Percentiles rank a stretch among this genome's conserved stretches.
phyloP scores from a whole-genome alignment of 1,284 basidiomycete genomes.

The Ceratobasidium sp. region DNA sequence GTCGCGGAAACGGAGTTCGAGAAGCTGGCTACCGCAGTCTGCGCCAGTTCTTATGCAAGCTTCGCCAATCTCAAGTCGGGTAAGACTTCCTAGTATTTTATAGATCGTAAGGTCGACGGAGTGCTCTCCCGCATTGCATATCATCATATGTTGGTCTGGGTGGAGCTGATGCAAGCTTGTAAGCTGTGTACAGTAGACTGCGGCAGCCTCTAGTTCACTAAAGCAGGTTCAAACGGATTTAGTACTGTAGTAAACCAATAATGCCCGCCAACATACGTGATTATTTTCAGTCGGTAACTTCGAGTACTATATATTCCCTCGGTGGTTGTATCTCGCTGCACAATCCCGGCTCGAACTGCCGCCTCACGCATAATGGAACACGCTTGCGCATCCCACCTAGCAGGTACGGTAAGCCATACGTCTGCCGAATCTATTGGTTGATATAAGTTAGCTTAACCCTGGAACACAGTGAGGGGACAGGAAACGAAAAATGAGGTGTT shows the following conservation, averaged over 20 bases:
- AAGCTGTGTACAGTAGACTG: slow-evolving; percentile 83
- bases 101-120: slow-evolving; percentile 82
- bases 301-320: slow-evolving; percentile 73
- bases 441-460: not conserved
- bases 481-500: no score
- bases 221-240: not conserved
- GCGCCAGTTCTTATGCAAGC: slow-evolving; percentile 85
- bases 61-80: slow-evolving; percentile 85
- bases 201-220: slow-evolving; percentile 86
- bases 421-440: slow-evolving; percentile 73
- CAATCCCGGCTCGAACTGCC: slow-evolving; percentile 81
- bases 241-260: no score
- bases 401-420: slow-evolving; percentile 85
- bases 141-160: slow-evolving; percentile 81
- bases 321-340: slow-evolving; percentile 71
- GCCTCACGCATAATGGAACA: slow-evolving; percentile 86
- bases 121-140: slow-evolving; percentile 85
- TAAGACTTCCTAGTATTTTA: slow-evolving; percentile 81
- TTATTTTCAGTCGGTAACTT: slow-evolving; percentile 82
- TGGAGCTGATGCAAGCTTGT: slow-evolving; percentile 81
- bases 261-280: slow-evolving; percentile 67
- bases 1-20: slow-evolving; percentile 81
- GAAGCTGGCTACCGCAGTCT: slow-evolving; percentile 85
- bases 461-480: no score
- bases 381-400: slow-evolving; percentile 86